Base-by-base conservation (phyloP, 2,329 filamentous ascomycete species). In the Pseudocercospora musae region DNA sequence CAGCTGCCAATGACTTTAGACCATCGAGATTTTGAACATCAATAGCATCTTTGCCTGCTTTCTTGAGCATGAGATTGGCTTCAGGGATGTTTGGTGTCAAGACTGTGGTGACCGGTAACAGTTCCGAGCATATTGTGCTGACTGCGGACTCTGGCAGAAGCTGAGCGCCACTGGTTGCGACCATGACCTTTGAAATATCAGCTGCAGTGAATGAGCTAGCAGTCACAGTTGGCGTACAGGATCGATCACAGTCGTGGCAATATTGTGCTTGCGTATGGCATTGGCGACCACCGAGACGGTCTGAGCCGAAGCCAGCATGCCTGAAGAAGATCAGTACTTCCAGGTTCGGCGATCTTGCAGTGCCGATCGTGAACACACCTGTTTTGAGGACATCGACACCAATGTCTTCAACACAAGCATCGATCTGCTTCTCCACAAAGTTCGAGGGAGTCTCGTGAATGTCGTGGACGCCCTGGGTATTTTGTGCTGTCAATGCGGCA, bases 401-500 rank as follows among this genome's bases (percentile, higher is more conserved):
- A 64, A 98, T 85, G 78, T 98, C 95, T 49, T 87, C 87, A 54
- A 96, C 81, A 33, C 89, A 91, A 23, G 90, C 89, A 78, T 94
- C 88, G 63, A 98, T 92, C 77, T 96, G 91, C 80, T 91, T 90
- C 67, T 82, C 82, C 23, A 97, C 86, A 76, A 98, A 97, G 4
- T 83, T 81, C 0, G 90, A 81, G 0, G 94, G 94, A 7, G 90
- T 85, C 60, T 89, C 80, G 72, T 96, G 91, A 57, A 98, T 91
- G 67, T 84, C 91, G 65, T 87, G 82, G 13, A 98, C 92, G 4
- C 92, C 92, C 58, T 85, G 82, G 0, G 95, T 99, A 77, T 98
- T 96, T 74, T 98, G 95, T 15, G 92, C 93, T n/a, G 95, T 99
- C 73, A 99, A 80, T 20, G 94, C 94, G 13, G 94, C 96, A 9